Base-by-base conservation (phyloP, 306 rosid genomes). In the Cucumis hystrix region DNA sequence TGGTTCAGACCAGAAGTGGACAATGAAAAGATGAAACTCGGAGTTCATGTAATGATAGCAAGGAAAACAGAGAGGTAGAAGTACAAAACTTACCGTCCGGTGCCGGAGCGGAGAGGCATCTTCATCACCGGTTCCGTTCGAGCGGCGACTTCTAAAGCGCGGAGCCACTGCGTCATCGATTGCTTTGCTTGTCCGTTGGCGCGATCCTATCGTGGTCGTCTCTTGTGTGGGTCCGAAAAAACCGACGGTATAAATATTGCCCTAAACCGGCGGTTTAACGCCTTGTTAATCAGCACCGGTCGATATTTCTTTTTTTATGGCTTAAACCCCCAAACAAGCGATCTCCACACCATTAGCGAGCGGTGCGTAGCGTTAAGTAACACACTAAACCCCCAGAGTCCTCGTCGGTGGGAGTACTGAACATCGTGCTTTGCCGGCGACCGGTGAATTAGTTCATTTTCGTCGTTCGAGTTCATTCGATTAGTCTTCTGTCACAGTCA, bases 51-150 rank as follows among this genome's bases (percentile, higher is more conserved):
- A 8, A 30, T 37, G 73, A 15, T 13, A 61, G 67, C 61, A 3
- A 5, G 47, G 45, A 21, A 17, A 57, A n/a, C 64, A 76, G 14
- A 18, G 64, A 12, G 37, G 59, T 64, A 47, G 61, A 70, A 25
- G 35, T 37, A 14, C 30, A 55, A 11, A 25, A 35, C 84, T 58
- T 79, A 84, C 85, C 87, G 80, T 83, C 66, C 75, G 75, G 85
- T 56, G 78, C 79, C 84, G 78, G 82, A 73, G 61, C 71, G 8
- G 43, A 81, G n/a, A 25, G 21, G 68, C 76, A 74, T 87, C 79
- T 25, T 59, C 51, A 88, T 87, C 92, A 87, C 84, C 57, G 80
- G 60, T 56, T 58, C 65, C n/a, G 40, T 30, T 77, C 47, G 66
- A 18, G 59, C 69, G 17, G 77, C 63, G 69, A 52, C 60, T 23